These are phyloP conservation scores for Metschnikowia cerradonensis DNA, from an alignment of 805 yeast genomes.

Conservation along the genomic window DNA sequence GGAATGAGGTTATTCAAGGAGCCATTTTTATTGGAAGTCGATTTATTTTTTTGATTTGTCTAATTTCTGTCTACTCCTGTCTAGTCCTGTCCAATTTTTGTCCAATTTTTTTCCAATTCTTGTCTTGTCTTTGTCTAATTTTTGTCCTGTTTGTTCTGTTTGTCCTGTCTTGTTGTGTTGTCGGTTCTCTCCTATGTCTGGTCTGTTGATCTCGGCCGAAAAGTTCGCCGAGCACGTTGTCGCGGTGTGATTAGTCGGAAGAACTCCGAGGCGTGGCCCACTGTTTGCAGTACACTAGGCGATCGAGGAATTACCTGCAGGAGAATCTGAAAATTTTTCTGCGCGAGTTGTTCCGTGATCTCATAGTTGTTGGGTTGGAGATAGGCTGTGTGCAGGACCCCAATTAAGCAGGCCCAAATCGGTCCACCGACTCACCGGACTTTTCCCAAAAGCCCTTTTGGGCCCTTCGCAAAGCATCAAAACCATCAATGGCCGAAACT, in stretches of 20 bases:
- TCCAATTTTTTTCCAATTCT: no score
- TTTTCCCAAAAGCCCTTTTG: neutral
- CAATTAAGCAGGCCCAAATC: neutral
- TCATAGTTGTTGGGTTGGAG: constrained; percentile 5
- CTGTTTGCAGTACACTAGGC: neutral
- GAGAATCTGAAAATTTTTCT: constrained; percentile 5
- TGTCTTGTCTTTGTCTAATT: no score
- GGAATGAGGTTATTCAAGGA: no score
- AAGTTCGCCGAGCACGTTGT: constrained; percentile 1
- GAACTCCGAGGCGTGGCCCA: constrained; percentile 4
- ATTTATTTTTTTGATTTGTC: no score
- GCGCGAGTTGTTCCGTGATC: constrained; percentile 7
- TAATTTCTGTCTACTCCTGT: no score
- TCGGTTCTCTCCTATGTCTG: neutral
- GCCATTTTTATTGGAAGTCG: no score
- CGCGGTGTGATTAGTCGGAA: constrained; percentile 1
- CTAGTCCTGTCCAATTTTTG: no score
- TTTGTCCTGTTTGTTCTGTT: no score
- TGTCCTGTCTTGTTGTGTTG: neutral
- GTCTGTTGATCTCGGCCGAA: neutral
- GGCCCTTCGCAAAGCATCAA: neutral
- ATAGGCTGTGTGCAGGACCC: constrained; percentile 1
- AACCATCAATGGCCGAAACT: no score
- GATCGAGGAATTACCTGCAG: neutral
- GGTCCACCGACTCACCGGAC: no score